Evolutionary conservation across 768 basidiomycete genomes (phyloP).

Genomic region (Sporobolomyces phaffii): DNA sequence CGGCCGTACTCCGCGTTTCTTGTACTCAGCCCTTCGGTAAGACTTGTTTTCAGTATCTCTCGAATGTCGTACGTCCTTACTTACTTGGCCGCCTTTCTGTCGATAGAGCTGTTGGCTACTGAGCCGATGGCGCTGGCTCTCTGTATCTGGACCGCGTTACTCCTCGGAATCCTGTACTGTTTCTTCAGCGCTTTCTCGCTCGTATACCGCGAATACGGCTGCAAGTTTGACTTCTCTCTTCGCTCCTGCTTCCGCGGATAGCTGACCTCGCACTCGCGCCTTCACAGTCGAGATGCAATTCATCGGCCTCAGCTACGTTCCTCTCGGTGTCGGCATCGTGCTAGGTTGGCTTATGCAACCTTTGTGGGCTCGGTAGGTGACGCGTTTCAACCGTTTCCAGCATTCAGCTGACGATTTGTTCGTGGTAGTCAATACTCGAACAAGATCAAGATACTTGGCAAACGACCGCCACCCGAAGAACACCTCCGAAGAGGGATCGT

Average conservation of each 20-base stretch:
- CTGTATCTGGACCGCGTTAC: conserved; percentile 58
- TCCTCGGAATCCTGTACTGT: conserved; percentile 47
- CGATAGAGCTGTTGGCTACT: conserved; percentile 52
- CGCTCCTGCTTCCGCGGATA: too few species aligned
- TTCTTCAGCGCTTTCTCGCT: conserved; percentile 46
- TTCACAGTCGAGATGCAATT: conserved; percentile 10
- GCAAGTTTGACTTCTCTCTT: conserved; percentile 33
- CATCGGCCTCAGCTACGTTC: conserved; percentile 17
- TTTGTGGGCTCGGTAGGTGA: conserved; percentile 41
- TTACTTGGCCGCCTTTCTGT: too few species aligned
- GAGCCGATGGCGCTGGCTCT: conserved; percentile 73
- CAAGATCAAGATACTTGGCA: conserved; percentile 5
- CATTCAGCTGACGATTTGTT: background rate
- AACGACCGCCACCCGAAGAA: conserved; percentile 37
- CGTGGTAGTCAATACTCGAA: conserved; percentile 24
- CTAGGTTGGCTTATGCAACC: conserved; percentile 42
- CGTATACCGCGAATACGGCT: conserved; percentile 46
- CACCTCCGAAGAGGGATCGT: conserved; percentile 32
- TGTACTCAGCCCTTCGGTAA: conserved; percentile 67
- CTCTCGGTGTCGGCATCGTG: conserved; percentile 45
- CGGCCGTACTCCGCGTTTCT: conserved; percentile 54
- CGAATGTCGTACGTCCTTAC: too few species aligned
- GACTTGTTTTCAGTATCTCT: conserved; percentile 41
- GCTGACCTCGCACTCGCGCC: background rate
- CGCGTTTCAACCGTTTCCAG: too few species aligned